phyloP scores from a whole-genome alignment of 2,329 filamentous ascomycete species.

The Metarhizium anisopliae region DNA sequence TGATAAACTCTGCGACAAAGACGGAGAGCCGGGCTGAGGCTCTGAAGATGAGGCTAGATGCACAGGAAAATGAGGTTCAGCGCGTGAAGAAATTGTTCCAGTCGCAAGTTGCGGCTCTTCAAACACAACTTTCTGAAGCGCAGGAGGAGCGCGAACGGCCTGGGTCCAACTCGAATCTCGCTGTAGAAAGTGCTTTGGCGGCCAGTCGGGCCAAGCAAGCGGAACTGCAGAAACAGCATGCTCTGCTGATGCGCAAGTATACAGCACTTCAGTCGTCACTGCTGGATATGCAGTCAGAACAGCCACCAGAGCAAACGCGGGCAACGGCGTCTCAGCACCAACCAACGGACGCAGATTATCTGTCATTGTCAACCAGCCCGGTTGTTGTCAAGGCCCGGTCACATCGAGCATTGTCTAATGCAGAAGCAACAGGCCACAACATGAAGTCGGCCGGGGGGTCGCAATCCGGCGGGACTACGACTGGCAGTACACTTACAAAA shows the following conservation, averaged over 20 bases:
- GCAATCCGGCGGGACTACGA: slow-evolving; percentile 11
- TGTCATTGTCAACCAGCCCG: slow-evolving; percentile 29
- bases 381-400: slow-evolving; percentile 26
- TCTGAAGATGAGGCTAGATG: slow-evolving; percentile 48
- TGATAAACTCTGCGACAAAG: slow-evolving; percentile 48
- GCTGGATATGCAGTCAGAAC: slow-evolving; percentile 35
- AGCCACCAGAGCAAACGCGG: not conserved
- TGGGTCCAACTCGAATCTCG: slow-evolving; percentile 22
- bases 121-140: slow-evolving; percentile 33
- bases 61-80: slow-evolving; percentile 37
- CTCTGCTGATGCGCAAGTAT: slow-evolving; percentile 41
- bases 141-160: slow-evolving; percentile 18
- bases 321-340: not conserved
- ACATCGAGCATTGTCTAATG: slow-evolving; percentile 34
- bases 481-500: not conserved
- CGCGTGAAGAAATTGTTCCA: slow-evolving; percentile 35
- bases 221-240: slow-evolving; percentile 44
- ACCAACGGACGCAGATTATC: slow-evolving; percentile 22
- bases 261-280: slow-evolving; percentile 41
- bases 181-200: slow-evolving; percentile 36
- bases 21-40: slow-evolving; percentile 50
- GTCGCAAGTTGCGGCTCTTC: slow-evolving; percentile 38
- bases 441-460: slow-evolving; percentile 32
- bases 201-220: slow-evolving; percentile 44
- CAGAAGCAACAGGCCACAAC: slow-evolving; percentile 34